phyloP scores from a whole-genome alignment of 140 eudicot genomes.

The Bidens hawaiensis region DNA sequence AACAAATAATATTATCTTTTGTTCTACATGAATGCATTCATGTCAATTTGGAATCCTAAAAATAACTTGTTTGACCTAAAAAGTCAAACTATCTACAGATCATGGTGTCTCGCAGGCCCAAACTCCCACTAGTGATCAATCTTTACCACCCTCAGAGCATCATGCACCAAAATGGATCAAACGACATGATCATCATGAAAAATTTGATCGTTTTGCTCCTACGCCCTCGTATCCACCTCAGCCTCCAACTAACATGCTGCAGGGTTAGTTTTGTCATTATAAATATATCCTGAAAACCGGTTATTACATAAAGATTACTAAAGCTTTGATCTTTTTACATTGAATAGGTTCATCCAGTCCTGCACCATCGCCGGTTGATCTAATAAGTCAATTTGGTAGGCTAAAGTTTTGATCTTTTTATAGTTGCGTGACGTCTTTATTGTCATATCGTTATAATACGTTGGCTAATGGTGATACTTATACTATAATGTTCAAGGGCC shows the following conservation, averaged over 20 bases:
- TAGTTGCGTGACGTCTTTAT: background rate
- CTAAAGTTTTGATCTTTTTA: constrained; percentile 9
- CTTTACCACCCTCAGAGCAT: constrained; percentile 32
- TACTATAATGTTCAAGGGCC: constrained; percentile 35
- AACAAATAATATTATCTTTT: background rate
- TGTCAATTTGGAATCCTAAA: background rate
- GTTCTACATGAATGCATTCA: background rate
- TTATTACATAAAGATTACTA: background rate
- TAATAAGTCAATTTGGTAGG: constrained; percentile 41
- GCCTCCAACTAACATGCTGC: constrained; percentile 32
- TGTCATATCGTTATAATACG: background rate
- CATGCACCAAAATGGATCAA: constrained; percentile 29
- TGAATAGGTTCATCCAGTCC: constrained; percentile 28
- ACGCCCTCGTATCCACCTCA: constrained; percentile 35
- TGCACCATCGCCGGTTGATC: constrained; percentile 48
- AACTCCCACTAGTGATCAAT: constrained; percentile 18
- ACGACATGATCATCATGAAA: constrained; percentile 27
- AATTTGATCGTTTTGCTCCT: constrained; percentile 41
- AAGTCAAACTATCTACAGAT: constrained; percentile 32
- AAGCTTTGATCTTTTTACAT: constrained; percentile 2
- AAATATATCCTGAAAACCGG: background rate
- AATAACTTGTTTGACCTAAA: background rate
- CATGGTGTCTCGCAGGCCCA: constrained; percentile 22
- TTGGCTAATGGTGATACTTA: constrained; percentile 1
- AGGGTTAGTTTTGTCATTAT: constrained; percentile 41